Evolutionary conservation across 2,329 filamentous ascomycete genomes (phyloP), one percentile per base, ranked within the genome.

Genomic region (Lecanoromycetidae sp.): DNA sequence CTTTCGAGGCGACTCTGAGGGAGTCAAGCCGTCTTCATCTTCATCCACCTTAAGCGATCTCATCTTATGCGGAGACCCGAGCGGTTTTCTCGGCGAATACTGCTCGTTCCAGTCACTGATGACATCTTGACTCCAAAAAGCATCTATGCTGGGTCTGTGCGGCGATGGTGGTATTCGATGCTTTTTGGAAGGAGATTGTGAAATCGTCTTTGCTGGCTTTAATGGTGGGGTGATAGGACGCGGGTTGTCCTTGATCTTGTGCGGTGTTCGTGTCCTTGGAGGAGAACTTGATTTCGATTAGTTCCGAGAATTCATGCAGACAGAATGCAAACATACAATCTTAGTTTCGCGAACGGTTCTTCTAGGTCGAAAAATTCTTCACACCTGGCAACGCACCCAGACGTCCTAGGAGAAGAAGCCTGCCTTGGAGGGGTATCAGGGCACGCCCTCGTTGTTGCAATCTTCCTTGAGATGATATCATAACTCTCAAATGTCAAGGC

Each of bases 101-200:
- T 69, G 63, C 36, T 76, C 72, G 48, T 72, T 69, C 73, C 74
- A 76, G 26, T 69, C 63, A 53, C 74, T 74, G 48, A 72, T 67
- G 19, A 65, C 57, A 23, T 70, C 66, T 50, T 70, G 67, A 49
- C 65, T 69, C 74, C 74, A 76, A 56, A 77, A 76, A 1, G 65
- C 69, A 54, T 76, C 74, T 22, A 69, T 63, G 50, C 66, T 72
- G 27, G 70, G 67, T 40, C 69, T 63, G 46, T 71, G 63, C 1
- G 71, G 72, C 5, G 71, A 70, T 5, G 67, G 67, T 6, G 71
- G 72, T 35, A 75, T 69, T 0, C 60, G 57, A 17, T 58, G 52
- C 40, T 58, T 60, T 57, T 55, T 75, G 72, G 1, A 67, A 3
- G 73, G 72, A 12, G 72, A 75, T 19, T 63, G 61, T 3, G 72